Evolutionary conservation across 2,329 filamentous ascomycete genomes (phyloP).

Genomic region (Microsporum ferrugineum): DNA sequence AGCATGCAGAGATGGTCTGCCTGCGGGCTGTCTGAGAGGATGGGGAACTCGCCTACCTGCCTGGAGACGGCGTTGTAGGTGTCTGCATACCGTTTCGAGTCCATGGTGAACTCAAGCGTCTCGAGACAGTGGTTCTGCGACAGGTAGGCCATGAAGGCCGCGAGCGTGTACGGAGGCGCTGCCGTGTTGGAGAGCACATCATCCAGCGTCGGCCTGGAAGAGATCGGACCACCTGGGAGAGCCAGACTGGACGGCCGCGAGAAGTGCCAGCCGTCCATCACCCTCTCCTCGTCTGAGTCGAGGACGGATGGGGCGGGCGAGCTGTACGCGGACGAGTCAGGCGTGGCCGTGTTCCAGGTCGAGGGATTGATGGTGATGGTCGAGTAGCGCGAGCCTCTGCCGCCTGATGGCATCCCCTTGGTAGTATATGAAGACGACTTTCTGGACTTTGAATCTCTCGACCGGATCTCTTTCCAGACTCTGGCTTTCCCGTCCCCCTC

Average conservation of each 20-base stretch:
- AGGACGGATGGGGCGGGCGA: slow-evolving; percentile 34
- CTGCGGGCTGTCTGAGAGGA: slow-evolving; percentile 44
- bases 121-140: slow-evolving; percentile 96
- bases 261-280: slow-evolving; percentile 28
- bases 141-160: slow-evolving; percentile 89
- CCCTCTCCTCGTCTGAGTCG: slow-evolving; percentile 31
- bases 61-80: slow-evolving; percentile 51
- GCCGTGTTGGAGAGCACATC: slow-evolving; percentile 83
- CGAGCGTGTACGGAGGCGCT: slow-evolving; percentile 76
- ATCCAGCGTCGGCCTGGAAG: slow-evolving; percentile 58
- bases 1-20: slow-evolving; percentile 62
- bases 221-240: slow-evolving; percentile 29
- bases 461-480: slow-evolving; percentile 13
- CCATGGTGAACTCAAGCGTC: slow-evolving; percentile 92
- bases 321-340: slow-evolving; percentile 35
- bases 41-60: slow-evolving; percentile 34
- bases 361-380: slow-evolving; percentile 25
- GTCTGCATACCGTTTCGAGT: slow-evolving; percentile 72
- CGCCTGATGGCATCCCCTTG: slow-evolving; percentile 22
- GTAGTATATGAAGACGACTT: slow-evolving; percentile 1
- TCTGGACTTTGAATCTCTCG: neutral
- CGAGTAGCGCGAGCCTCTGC: slow-evolving; percentile 8
- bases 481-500: slow-evolving; percentile 9
- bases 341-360: slow-evolving; percentile 30
- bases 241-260: slow-evolving; percentile 36